Evolutionary conservation across 2,329 filamentous ascomycete species (phyloP).

Genomic region (Fusarium sp.): DNA sequence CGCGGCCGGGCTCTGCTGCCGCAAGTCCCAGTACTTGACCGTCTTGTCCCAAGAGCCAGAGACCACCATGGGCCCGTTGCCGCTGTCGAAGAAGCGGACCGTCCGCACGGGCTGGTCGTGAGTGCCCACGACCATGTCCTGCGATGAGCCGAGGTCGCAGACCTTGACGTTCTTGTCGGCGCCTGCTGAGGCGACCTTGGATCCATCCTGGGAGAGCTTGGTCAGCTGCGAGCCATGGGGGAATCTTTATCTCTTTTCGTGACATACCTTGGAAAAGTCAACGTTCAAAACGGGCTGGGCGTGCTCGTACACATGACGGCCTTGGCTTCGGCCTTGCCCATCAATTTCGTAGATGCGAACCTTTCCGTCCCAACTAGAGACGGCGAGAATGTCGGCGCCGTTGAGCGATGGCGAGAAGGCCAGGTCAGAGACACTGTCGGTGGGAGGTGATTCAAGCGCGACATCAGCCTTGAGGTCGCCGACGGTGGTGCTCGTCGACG

Average conservation of each 20-base stretch:
- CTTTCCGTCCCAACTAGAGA: constrained; percentile 97
- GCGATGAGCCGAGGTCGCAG: constrained; percentile 80
- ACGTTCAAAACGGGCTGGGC: constrained; percentile 86
- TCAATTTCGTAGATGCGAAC: constrained; percentile 96
- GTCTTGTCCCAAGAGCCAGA: constrained; percentile 95
- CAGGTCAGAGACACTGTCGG: constrained; percentile 90
- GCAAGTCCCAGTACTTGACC: constrained; percentile 89
- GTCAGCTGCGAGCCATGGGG: constrained; percentile 12
- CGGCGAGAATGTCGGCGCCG: constrained; percentile 81
- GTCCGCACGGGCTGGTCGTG: constrained; percentile 87
- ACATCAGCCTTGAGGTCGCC: constrained; percentile 95
- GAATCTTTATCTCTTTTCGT: neutral
- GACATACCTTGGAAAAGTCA: constrained; percentile 88
- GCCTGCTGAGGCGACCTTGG: constrained; percentile 86
- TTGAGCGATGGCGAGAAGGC: constrained; percentile 77
- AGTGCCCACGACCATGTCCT: constrained; percentile 79
- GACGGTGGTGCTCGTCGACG: constrained; percentile 76
- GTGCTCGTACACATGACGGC: constrained; percentile 88
- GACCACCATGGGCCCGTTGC: constrained; percentile 82
- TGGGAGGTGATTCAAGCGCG: constrained; percentile 79
- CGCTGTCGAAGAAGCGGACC: constrained; percentile 81
- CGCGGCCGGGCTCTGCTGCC: constrained; percentile 73
- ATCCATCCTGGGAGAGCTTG: constrained; percentile 76
- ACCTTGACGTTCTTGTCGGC: constrained; percentile 92
- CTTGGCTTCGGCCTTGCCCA: constrained; percentile 78